Evolutionary conservation across 371 early-diverging fungal species (phyloP).

Genomic region (Apophysomyces ossiformis): DNA sequence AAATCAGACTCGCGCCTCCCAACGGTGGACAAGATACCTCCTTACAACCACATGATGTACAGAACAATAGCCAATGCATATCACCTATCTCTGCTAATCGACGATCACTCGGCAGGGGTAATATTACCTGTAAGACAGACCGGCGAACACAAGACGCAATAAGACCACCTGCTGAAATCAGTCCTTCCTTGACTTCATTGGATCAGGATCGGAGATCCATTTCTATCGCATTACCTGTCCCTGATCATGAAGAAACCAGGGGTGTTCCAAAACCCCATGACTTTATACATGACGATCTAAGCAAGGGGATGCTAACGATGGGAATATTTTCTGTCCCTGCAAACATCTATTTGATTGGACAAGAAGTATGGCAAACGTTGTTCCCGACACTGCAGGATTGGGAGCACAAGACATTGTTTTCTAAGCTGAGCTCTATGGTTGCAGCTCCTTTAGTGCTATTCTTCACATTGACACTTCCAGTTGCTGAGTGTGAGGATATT

Average conservation of each 20-base stretch:
- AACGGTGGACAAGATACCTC: not conserved
- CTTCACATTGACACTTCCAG: conserved; percentile 65
- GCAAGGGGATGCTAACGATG: not conserved
- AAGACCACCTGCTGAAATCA: not conserved
- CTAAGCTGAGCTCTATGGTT: conserved; percentile 53
- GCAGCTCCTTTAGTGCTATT: conserved; percentile 60
- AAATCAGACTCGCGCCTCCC: conserved; percentile 19
- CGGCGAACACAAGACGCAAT: not conserved
- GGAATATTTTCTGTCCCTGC: not conserved
- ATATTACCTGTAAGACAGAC: not conserved
- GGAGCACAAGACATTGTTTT: conserved; percentile 47
- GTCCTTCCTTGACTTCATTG: not conserved
- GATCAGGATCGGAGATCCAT: not conserved
- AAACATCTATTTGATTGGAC: not conserved
- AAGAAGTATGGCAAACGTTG: conserved; percentile 24
- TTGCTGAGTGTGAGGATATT: conserved; percentile 52
- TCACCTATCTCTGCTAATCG: not conserved
- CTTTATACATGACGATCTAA: not conserved
- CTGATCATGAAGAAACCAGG: conserved; percentile 1
- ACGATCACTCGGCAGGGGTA: conserved; percentile 1
- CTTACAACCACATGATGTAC: not conserved
- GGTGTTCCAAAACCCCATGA: not conserved
- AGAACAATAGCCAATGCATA: not conserved
- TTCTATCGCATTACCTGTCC: not conserved
- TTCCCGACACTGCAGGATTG: conserved; percentile 63